Conservation (phyloP, 805 yeast genomes). For the Lipomyces orientalis region DNA sequence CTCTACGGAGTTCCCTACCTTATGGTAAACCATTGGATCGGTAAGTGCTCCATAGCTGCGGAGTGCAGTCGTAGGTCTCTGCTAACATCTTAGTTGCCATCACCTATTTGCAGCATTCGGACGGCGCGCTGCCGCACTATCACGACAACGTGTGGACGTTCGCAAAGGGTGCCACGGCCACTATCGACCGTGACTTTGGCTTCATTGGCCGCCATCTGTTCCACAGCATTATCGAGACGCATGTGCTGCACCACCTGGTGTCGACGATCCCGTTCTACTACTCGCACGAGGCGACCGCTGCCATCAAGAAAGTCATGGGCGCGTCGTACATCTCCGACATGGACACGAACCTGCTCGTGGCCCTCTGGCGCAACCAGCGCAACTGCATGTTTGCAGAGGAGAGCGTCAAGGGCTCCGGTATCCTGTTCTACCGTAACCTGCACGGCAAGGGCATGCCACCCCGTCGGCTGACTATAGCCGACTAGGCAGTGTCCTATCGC, state of each 20-base stretch:
- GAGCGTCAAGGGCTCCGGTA: slow-evolving; percentile 64
- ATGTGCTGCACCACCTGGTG: slow-evolving; percentile 82
- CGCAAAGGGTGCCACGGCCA: slow-evolving; percentile 89
- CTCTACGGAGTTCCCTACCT: slow-evolving; percentile 79
- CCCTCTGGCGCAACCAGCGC: slow-evolving; percentile 63
- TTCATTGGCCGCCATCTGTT: slow-evolving; percentile 77
- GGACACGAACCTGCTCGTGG: slow-evolving; percentile 74
- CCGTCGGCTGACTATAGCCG: background rate
- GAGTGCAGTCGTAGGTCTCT: slow-evolving; percentile 1
- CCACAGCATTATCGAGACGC: slow-evolving; percentile 91
- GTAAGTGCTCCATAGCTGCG: background rate
- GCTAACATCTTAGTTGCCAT: slow-evolving; percentile 60
- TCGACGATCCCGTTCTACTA: slow-evolving; percentile 88
- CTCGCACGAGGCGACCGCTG: slow-evolving; percentile 59
- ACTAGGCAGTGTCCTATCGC: background rate
- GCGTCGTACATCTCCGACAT: slow-evolving; percentile 68
- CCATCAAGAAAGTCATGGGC: slow-evolving; percentile 84
- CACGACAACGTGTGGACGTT: slow-evolving; percentile 72
- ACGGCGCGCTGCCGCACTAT: slow-evolving; percentile 80
- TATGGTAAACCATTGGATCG: slow-evolving; percentile 89
- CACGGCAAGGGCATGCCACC: slow-evolving; percentile 59
- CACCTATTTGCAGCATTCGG: slow-evolving; percentile 84
- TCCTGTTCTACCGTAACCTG: slow-evolving; percentile 73
- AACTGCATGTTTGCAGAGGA: slow-evolving; percentile 76
- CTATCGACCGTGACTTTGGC: slow-evolving; percentile 84